Evolutionary conservation across 2,329 filamentous ascomycete genomes (phyloP), one percentile per base, ranked within the genome.

Genomic region (Corynespora cassiicola): DNA sequence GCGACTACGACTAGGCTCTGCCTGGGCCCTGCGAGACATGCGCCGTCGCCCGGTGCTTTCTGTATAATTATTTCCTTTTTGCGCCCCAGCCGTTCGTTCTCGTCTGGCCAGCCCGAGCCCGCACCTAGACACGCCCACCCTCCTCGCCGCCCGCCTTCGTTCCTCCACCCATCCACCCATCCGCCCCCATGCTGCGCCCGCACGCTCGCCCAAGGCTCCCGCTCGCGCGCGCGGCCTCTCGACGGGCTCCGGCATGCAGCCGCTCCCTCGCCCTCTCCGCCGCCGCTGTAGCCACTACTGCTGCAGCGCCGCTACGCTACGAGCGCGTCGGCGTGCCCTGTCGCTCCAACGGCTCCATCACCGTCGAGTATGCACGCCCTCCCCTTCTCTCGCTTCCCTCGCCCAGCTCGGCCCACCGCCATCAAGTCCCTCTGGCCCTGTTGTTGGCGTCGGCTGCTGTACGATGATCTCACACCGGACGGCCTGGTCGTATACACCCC

Each of bases 321-420:
- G 65, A 71, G 36, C 48, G 54, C 12, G 38, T 73, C 40, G 45
- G 38, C 17, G 56, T 74, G 10, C 61, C 66, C 8, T 72, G 65
- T 49, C 57, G 70, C 16, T 73, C 72, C 28, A 75, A 71, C 50
- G 73, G 71, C 39, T 55, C 52, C 29, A 65, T 75, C 27, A 65
- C 46, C 24, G 43, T 76, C 29, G 68, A 73, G 72, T 74, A 58
- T 51, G 61, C 54, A 15, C 6, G 21, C 6, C 23, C 10, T 19
- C 11, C 15, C 11, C 20, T 10, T 31, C 27, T 32, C 26, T 11
- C 20, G 31, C 17, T 6, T 11, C 11, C 29, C 15, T 5, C 30
- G 11, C 17, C 15, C 12, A 22, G 15, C 6, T n/a, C 26, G n/a
- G 25, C 16, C 10, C 25, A 28, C 12, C 5, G 30, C 24, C 34